Evolutionary conservation across 768 basidiomycete genomes (phyloP), one percentile per base, ranked within the genome.

Genomic region (Suillus plorans): DNA sequence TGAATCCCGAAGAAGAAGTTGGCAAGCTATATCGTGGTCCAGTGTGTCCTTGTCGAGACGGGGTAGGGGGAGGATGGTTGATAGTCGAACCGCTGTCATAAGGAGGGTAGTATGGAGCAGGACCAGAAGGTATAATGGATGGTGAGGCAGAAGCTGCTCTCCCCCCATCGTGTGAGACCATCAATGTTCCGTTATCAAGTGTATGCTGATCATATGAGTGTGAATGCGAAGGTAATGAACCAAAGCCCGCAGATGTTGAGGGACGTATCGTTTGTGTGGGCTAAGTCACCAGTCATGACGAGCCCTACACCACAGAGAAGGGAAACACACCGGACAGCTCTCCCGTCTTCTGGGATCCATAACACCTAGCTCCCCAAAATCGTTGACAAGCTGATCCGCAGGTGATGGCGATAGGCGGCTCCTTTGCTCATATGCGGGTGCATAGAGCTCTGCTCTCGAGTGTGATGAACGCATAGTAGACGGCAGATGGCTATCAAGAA

Each of bases 1-100:
- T 77, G 69, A 91, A 93, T 14, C 91, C 90, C 13, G 90, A 89
- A 0, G 90, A 86, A 8, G 86, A 77, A 1, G 84, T 70, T 22
- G 90, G 89, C 64, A 90, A 78, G 68, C 88, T 91, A 68, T 89
- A 87, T 61, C 91, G 81, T 14, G 89, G 85, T 41, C 85, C 85
- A 68, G 82, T 81, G 47, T 75, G 73, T 28, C 74, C 39, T 58
- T 58, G 57, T 28, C 57, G 39, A 10, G 57, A 58, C 10, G 39
- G 69, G 36, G 73, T 70, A 2, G 81, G 71, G 56, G 80, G 73
- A 5, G 78, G 80, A 20, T 76, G 66, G 64, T 41, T 45, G 16
- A 69, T 62, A 49, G 59, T 69, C 5, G 78, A 70, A 45, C 71
- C 69, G 62, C 82, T 80, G 64, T 85, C 82, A 62, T 83, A 82